A percentile compares a stretch with the other conserved stretches of the same genome.
phyloP scores from a whole-genome alignment of 768 basidiomycete species.

The Tricholoma sp. region DNA sequence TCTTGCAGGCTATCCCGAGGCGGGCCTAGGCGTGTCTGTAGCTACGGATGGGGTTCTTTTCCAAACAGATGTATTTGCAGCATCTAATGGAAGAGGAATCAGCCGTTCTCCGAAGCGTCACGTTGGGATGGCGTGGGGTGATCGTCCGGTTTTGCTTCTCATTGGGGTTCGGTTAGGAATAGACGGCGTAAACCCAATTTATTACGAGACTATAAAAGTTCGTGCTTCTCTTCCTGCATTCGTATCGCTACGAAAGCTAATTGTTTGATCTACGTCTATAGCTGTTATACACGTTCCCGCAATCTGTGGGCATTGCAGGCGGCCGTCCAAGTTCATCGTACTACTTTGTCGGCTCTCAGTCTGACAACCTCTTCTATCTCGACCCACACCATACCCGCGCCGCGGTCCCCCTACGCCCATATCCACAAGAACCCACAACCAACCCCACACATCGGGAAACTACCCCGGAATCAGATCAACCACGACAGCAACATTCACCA shows the following conservation, averaged over 20 bases:
- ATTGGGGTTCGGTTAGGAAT: constrained; percentile 84
- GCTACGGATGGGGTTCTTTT: constrained; percentile 82
- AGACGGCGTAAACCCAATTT: constrained; percentile 92
- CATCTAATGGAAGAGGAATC: constrained; percentile 44
- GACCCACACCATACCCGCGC: constrained; percentile 78
- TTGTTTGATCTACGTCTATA: constrained; percentile 25
- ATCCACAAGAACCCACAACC: constrained; percentile 18
- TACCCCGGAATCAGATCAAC: constrained; percentile 19
- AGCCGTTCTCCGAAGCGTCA: constrained; percentile 25
- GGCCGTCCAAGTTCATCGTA: constrained; percentile 96
- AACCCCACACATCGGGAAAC: constrained; percentile 9
- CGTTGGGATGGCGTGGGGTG: constrained; percentile 58
- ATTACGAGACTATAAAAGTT: constrained; percentile 72
- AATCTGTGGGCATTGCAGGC: constrained; percentile 94
- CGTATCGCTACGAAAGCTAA: background rate
- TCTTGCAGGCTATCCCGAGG: constrained; percentile 72
- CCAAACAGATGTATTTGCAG: constrained; percentile 80
- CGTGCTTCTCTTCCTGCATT: constrained; percentile 1
- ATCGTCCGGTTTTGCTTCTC: constrained; percentile 78
- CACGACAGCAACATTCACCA: constrained; percentile 9
- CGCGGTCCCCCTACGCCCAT: constrained; percentile 61
- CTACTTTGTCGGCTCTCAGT: constrained; percentile 94
- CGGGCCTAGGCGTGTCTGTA: constrained; percentile 74
- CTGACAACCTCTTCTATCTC: constrained; percentile 79
- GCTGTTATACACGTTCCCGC: constrained; percentile 88